Base-by-base conservation (phyloP, 2,329 filamentous ascomycete genomes). In the Penicillium thymicola region DNA sequence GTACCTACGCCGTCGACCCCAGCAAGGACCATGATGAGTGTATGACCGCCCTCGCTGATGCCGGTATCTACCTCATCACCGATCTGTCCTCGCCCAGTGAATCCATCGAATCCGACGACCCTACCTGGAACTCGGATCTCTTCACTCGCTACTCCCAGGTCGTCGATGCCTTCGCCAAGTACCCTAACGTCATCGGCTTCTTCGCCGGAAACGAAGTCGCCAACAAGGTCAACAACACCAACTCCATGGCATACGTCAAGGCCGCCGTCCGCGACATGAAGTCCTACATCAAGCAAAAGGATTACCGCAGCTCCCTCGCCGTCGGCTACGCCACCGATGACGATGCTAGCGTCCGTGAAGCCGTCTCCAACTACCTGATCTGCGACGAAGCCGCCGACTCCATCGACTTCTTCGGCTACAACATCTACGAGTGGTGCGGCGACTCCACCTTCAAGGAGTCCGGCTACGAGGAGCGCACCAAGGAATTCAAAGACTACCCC, bases 371-470 rank as follows among this genome's bases (percentile, higher is more conserved):
- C 72, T 99, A 96, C 84, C 97, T 99, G 80, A 92, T 96, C 82
- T 99, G 94, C 72, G 90, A 92, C 55, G 64, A 70, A 59, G 75
- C 85, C 59, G 78, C 80, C 9, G 76, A 78, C 70, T 75, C 89
- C 59, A 96, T 97, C 64, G 94, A 99, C 78, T 97, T 95, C 82
- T 99, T 92, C 90, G 94, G 94, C 58, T 97, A 97, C 88, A 99
- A 99, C 83, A 96, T 97, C 79, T 99, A 99, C 84, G 96, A 92
- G 51, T 99, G 94, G 94, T 99, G 94, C 75, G 94, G 93, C 66
- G 76, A 92, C 66, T 96, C 90, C 70, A 85, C 81, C 68, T 94
- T 89, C 79, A 71, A 81, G 36, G 72, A 81, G 58, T 97, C 94
- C 4, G 90, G 91, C 53, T 99, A 92, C 78, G 81, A 88, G 63